Conservation (phyloP, 805 yeast species). For the Lipomyces oligophaga region DNA sequence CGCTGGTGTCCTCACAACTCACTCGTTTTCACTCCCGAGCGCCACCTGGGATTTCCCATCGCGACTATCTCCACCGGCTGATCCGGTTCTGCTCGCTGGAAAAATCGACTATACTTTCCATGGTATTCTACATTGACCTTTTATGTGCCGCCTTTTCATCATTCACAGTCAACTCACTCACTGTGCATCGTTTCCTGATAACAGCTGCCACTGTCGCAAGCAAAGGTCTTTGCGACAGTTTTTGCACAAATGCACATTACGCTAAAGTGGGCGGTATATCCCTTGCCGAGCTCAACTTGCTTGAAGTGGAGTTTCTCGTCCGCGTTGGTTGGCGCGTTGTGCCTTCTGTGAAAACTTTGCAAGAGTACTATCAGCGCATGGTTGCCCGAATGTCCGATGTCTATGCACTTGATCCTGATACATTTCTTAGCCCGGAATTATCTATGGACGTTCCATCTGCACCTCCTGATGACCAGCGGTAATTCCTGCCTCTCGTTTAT, state of each 20-base stretch:
- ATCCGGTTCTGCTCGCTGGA: conserved; percentile 82
- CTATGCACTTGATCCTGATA: conserved; percentile 27
- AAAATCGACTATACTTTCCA: conserved; percentile 71
- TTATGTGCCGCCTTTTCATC: conserved; percentile 70
- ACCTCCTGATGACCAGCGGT: too few species aligned
- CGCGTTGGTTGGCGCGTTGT: conserved; percentile 75
- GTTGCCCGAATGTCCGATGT: conserved; percentile 31
- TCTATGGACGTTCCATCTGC: too few species aligned
- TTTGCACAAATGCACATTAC: conserved; percentile 88
- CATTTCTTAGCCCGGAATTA: too few species aligned
- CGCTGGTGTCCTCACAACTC: conserved; percentile 43
- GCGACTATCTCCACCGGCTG: conserved; percentile 69
- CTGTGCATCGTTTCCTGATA: conserved; percentile 85
- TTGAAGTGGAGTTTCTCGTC: conserved; percentile 81
- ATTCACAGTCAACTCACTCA: conserved; percentile 82
- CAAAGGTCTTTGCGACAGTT: conserved; percentile 88
- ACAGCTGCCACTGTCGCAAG: conserved; percentile 90
- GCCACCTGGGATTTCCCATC: conserved; percentile 82
- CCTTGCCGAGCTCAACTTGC: conserved; percentile 71
- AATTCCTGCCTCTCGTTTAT: too few species aligned
- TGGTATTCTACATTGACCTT: conserved; percentile 87
- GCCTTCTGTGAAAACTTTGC: conserved; percentile 43
- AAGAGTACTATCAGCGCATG: conserved; percentile 38
- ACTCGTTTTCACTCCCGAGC: conserved; percentile 92
- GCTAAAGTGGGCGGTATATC: conserved; percentile 96